Conservation (phyloP, 2,329 filamentous ascomycete genomes). For the Cytospora chrysosperma region DNA sequence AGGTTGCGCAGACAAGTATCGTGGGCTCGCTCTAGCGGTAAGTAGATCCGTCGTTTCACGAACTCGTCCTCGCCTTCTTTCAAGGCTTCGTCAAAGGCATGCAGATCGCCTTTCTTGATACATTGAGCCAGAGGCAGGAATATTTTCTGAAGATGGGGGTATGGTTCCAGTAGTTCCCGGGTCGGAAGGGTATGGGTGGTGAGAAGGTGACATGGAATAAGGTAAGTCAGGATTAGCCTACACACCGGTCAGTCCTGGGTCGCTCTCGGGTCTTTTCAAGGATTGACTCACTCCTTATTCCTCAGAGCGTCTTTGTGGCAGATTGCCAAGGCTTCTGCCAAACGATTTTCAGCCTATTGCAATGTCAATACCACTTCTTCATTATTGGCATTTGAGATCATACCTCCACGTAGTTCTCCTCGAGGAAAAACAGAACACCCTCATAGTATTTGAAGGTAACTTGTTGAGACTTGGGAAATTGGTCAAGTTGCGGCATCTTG, state of each 20-base stretch:
- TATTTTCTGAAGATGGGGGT: slow-evolving; percentile 71
- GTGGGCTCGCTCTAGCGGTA: slow-evolving; percentile 87
- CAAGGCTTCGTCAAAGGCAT: slow-evolving; percentile 80
- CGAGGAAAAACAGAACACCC: slow-evolving; percentile 88
- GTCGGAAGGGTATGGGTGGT: slow-evolving; percentile 84
- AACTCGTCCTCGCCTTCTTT: slow-evolving; percentile 85
- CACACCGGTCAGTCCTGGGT: slow-evolving; percentile 27
- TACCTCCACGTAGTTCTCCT: slow-evolving; percentile 86
- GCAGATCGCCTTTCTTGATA: slow-evolving; percentile 80
- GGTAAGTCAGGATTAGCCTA: slow-evolving; percentile 87
- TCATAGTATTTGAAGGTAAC: slow-evolving; percentile 97
- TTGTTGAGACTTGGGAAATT: slow-evolving; percentile 85
- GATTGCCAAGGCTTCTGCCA: slow-evolving; percentile 77
- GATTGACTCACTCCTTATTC: slow-evolving; percentile 71
- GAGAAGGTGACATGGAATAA: slow-evolving; percentile 89
- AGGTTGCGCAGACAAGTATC: slow-evolving; percentile 92
- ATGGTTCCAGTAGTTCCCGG: slow-evolving; percentile 66
- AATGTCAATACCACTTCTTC: background rate
- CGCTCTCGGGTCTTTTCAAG: background rate
- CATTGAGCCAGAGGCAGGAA: slow-evolving; percentile 76
- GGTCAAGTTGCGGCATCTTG: slow-evolving; percentile 77
- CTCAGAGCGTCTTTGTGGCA: slow-evolving; percentile 71
- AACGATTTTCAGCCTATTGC: slow-evolving; percentile 69
- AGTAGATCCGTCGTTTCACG: slow-evolving; percentile 87
- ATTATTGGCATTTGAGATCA: slow-evolving; percentile 22